Base-by-base conservation (phyloP, 345 rosid genomes). In the Ceriops decandra region DNA sequence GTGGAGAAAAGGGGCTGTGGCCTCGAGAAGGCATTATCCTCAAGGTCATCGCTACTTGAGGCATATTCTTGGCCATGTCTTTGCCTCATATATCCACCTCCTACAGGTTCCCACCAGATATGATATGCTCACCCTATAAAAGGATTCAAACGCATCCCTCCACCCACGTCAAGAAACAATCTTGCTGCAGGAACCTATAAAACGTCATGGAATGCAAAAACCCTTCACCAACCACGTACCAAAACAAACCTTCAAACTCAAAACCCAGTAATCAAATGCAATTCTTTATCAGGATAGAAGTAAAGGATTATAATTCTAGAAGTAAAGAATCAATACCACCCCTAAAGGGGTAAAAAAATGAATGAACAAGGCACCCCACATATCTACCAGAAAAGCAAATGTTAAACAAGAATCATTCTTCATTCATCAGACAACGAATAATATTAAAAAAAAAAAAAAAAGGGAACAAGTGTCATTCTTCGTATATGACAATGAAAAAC, bases 61-160 rank as follows among this genome's bases (percentile, higher is more conserved):
- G 87, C 89, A 79, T 89, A 89, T 0, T 96, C 98, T 79, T 83
- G 96, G 74, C 97, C 89, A 77, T 90, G 96, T 72, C 98, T 87
- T 79, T 90, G 98, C 81, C 97, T 87, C 85, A 86, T 85, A 74
- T 84, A 87, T 24, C 98, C 93, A 68, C 98, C 96, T 62, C 79
- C 89, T 31, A 81, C 85, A 0, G 97, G 98, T 57, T 83, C 67
- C 98, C 98, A 68, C 98, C 92, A 31, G 97, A 7, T 33, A 33
- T 7, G 36, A 93, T 96, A 91, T 91, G 49, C 49, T 42, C 17
- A 42, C 19, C 15, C 49, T 11, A 11, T 42, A 42, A 42, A 42
- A 42, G 15, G 13, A 13, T 33, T 15, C 16, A 13, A 42, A 42
- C 19, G 17, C 19, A 13, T 11, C 17, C 17, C 16, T 4, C 49